Evolutionary conservation across 192 early-diverging fungal species (phyloP).

Genomic region (Rhizophagus prolifer): DNA sequence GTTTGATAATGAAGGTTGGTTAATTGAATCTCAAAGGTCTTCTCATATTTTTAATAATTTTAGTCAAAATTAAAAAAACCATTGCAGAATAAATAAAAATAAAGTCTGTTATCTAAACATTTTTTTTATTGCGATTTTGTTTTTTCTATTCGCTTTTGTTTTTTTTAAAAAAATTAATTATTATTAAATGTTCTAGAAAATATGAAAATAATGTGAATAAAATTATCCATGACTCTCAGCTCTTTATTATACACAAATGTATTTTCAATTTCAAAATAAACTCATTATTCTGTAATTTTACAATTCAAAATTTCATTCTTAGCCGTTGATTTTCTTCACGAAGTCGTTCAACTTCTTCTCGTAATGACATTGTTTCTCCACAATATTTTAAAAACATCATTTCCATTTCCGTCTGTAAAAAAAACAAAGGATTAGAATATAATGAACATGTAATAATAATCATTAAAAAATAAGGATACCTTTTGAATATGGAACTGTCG

Average conservation of each 20-base stretch:
- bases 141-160: no score
- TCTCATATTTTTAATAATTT: background rate
- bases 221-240: no score
- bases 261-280: no score
- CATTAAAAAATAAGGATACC: conserved; percentile 33
- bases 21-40: background rate
- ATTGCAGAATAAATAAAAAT: no score
- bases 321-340: conserved; percentile 60
- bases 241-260: no score
- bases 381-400: conserved; percentile 50
- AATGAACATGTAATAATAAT: background rate
- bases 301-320: background rate
- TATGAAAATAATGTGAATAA: no score
- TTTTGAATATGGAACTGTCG: conserved; percentile 70
- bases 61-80: no score
- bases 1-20: conserved; percentile 13
- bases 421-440: conserved; percentile 14
- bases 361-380: conserved; percentile 48
- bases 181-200: no score
- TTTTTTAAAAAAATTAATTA: no score
- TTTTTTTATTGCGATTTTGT: no score
- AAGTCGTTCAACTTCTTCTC: conserved; percentile 53
- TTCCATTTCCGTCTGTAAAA: conserved; percentile 54
- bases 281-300: no score
- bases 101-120: no score